phyloP scores from a whole-genome alignment of 306 rosid genomes.

The Gillenia trifoliata region DNA sequence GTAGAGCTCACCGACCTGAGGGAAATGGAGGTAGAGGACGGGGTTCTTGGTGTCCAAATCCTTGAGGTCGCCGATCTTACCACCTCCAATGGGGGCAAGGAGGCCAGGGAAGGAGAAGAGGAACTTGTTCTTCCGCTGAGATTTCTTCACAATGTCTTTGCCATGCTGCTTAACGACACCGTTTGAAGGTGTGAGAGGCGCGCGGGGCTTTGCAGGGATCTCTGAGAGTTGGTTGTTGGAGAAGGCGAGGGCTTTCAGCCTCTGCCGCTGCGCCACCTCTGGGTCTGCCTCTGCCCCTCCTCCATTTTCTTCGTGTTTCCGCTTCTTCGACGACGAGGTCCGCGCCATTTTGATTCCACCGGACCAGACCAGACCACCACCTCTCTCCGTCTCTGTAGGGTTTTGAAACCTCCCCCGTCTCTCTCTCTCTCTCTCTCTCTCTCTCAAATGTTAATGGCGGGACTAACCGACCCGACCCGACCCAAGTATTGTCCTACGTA shows the following conservation, averaged over 20 bases:
- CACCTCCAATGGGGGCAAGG: conserved; percentile 64
- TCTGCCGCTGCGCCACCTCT: conserved; percentile 45
- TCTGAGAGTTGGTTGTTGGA: conserved; percentile 51
- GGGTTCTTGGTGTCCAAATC: conserved; percentile 83
- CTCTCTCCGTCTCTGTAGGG: too few relatives aligned
- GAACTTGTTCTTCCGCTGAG: conserved; percentile 72
- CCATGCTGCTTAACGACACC: conserved; percentile 72
- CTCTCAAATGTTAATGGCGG: too few relatives aligned
- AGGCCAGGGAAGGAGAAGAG: conserved; percentile 87
- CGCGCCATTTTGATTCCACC: conserved; percentile 33
- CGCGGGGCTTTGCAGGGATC: conserved; percentile 32
- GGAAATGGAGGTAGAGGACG: conserved; percentile 76
- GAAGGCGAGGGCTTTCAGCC: conserved; percentile 70
- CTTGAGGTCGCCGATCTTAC: conserved; percentile 90
- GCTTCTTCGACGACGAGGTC: conserved; percentile 28
- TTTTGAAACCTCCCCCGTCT: too few relatives aligned
- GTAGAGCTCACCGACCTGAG: conserved; percentile 42
- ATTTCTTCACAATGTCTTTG: conserved; percentile 74
- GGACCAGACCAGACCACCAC: not conserved
- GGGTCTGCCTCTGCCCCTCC: conserved; percentile 19
- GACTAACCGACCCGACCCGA: too few relatives aligned
- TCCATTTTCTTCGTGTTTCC: not conserved
- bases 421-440: too few relatives aligned
- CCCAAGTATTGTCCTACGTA: too few relatives aligned
- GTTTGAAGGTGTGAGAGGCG: conserved; percentile 54